Conservation (phyloP, 2,329 filamentous ascomycete genomes). For the Colletotrichum viniferum region DNA sequence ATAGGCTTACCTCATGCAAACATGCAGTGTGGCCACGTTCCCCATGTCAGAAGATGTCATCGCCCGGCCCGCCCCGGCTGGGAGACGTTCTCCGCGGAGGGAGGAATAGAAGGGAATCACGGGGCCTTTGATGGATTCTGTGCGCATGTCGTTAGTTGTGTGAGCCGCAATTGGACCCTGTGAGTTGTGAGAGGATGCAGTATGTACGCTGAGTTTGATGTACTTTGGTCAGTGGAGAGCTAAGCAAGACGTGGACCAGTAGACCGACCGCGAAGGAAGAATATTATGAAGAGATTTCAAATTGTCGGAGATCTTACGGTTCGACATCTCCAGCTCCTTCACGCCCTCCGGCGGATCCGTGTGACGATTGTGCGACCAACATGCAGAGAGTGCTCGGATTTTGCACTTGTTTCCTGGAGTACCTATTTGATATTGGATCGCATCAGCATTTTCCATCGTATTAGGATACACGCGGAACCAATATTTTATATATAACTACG, state of each 20-base stretch:
- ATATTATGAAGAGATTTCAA: rapidly evolving
- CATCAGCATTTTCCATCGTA: neutral
- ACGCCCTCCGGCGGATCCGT: neutral
- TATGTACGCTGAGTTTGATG: neutral
- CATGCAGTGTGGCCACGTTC: neutral
- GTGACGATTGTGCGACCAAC: neutral
- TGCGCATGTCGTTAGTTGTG: neutral
- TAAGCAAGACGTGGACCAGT: neutral
- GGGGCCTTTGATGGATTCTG: neutral
- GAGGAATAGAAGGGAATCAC: neutral
- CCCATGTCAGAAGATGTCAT: neutral
- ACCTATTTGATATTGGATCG: neutral
- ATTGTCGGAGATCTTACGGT: neutral
- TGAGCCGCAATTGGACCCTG: neutral
- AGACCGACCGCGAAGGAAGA: neutral
- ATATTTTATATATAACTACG: neutral
- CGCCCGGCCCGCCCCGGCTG: neutral
- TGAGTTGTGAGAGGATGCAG: neutral
- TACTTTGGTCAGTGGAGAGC: neutral
- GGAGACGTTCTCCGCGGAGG: neutral
- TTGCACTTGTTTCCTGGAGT: neutral
- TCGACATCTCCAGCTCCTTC: neutral
- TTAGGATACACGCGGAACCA: neutral
- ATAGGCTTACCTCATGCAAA: neutral
- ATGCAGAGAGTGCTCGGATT: neutral